Evolutionary conservation across 257 asterid genomes (phyloP).

Genomic region (Leonotis leonurus): DNA sequence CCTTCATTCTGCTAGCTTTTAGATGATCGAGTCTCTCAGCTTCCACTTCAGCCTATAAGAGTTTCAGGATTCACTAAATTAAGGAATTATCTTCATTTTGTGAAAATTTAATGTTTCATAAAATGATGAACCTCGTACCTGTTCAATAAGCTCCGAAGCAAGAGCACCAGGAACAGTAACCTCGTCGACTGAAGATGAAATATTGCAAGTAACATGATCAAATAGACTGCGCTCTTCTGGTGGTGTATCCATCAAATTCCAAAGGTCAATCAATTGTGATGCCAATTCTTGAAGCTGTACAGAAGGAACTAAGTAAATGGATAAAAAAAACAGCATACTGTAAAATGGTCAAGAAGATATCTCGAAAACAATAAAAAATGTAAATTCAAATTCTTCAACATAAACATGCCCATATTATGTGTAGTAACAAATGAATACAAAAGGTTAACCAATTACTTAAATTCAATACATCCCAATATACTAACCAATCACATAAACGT

Average conservation of each 20-base stretch:
- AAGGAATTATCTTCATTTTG: background rate
- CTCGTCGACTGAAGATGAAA: constrained; percentile 81
- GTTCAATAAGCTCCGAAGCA: constrained; percentile 81
- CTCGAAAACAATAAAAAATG: too few relatives aligned
- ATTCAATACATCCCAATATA: too few relatives aligned
- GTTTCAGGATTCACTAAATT: constrained; percentile 2
- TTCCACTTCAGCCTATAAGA: constrained; percentile 80
- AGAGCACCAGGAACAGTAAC: constrained; percentile 88
- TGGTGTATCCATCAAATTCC: constrained; percentile 98
- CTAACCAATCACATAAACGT: too few relatives aligned
- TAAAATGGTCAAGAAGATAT: too few relatives aligned
- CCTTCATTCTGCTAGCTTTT: constrained; percentile 94
- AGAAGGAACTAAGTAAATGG: too few relatives aligned
- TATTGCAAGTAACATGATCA: constrained; percentile 63
- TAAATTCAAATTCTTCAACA: too few relatives aligned
- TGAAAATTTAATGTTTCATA: too few relatives aligned
- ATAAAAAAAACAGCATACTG: too few relatives aligned
- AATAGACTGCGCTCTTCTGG: constrained; percentile 66
- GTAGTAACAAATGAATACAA: too few relatives aligned
- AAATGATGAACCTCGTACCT: constrained; percentile 30
- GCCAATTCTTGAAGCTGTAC: constrained; percentile 95
- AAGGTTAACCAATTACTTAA: too few relatives aligned
- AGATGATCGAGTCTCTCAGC: constrained; percentile 95
- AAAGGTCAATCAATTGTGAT: constrained; percentile 80
- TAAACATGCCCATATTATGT: too few relatives aligned